Conservation (phyloP, 1,284 basidiomycete species). For the Austropuccinia psidii region DNA sequence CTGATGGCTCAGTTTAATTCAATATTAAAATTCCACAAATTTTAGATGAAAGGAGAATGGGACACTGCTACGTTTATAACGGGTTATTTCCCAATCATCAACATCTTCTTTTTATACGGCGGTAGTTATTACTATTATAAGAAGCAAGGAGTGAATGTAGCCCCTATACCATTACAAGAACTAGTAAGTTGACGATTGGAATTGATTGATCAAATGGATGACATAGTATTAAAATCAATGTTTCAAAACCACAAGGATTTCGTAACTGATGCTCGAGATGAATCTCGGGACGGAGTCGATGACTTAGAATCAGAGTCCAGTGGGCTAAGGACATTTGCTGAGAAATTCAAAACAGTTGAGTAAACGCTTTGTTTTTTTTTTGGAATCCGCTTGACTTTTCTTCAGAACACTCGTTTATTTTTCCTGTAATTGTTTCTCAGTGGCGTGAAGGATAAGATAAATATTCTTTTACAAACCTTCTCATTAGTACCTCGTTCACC, state of each 20-base stretch:
- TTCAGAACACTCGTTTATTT: too few species aligned
- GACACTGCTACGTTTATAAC: conserved; percentile 43
- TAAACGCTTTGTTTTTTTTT: too few species aligned
- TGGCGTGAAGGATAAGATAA: too few species aligned
- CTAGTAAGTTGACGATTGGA: too few species aligned
- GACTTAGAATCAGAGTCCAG: background rate
- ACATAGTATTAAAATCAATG: too few species aligned
- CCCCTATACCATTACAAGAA: too few species aligned
- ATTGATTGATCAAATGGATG: too few species aligned
- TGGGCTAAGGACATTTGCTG: background rate
- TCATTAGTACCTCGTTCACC: too few species aligned
- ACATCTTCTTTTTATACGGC: background rate
- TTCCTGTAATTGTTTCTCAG: too few species aligned
- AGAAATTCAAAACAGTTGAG: conserved; percentile 26
- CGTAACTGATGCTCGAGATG: conserved; percentile 21
- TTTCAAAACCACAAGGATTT: too few species aligned
- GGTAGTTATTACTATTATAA: background rate
- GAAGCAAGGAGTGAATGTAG: background rate
- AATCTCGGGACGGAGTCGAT: conserved; percentile 4
- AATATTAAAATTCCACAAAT: conserved; percentile 55
- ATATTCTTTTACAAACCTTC: too few species aligned
- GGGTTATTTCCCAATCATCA: conserved; percentile 16
- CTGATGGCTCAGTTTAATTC: conserved; percentile 57
- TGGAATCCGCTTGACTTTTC: too few species aligned
- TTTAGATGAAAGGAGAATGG: conserved; percentile 55